phyloP scores from a whole-genome alignment of 768 basidiomycete genomes.

The Albatrellus ellisii region DNA sequence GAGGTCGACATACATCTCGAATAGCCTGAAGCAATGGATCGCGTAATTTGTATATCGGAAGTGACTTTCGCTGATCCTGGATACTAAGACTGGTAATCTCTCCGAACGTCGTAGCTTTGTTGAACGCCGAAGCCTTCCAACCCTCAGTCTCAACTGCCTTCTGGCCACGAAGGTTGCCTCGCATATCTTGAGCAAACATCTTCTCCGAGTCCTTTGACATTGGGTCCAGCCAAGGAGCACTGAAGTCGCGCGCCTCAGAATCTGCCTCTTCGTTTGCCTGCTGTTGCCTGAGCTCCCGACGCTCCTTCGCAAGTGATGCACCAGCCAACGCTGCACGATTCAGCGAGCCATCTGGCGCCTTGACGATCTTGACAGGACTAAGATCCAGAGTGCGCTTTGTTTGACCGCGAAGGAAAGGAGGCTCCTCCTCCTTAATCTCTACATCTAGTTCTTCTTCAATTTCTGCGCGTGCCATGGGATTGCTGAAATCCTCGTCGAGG shows the following conservation, averaged over 20 bases:
- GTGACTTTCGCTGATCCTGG: constrained; percentile 80
- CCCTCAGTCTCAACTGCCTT: constrained; percentile 71
- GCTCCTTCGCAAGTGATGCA: constrained; percentile 87
- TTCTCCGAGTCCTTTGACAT: constrained; percentile 85
- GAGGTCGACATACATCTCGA: constrained; percentile 51
- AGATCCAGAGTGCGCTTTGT: constrained; percentile 92
- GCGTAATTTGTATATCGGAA: constrained; percentile 93
- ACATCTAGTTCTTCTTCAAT: constrained; percentile 96
- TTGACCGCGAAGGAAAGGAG: constrained; percentile 90
- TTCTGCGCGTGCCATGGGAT: constrained; percentile 67
- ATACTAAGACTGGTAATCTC: constrained; percentile 85
- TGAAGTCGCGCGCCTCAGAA: constrained; percentile 89
- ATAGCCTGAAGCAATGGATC: constrained; percentile 86
- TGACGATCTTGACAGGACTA: constrained; percentile 96
- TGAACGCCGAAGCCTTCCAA: constrained; percentile 89
- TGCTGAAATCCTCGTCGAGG: constrained; percentile 73
- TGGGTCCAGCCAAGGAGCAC: constrained; percentile 94
- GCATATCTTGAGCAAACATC: constrained; percentile 86
- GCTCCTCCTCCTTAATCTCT: constrained; percentile 94
- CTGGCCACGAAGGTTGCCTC: constrained; percentile 71
- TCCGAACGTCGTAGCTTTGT: constrained; percentile 93
- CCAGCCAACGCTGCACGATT: constrained; percentile 94
- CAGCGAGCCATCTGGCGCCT: constrained; percentile 94
- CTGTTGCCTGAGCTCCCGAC: constrained; percentile 87
- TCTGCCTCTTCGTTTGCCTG: constrained; percentile 92